Conservation (phyloP, 495 filamentous ascomycete species). For the Tuber aestivum region DNA sequence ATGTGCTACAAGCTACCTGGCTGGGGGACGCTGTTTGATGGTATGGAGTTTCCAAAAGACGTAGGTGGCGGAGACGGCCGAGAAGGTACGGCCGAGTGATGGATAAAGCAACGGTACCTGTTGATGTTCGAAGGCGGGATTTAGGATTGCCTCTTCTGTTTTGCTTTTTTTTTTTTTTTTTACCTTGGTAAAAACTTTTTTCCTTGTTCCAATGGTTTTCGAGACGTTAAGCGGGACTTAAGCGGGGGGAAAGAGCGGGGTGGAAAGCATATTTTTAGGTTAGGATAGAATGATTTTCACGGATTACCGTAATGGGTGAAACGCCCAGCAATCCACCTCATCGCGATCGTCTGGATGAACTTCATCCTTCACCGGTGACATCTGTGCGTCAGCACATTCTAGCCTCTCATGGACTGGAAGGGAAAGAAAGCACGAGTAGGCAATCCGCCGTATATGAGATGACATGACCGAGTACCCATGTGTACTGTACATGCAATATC, state of each 20-base stretch:
- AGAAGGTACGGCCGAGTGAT: neutral
- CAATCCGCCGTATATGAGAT: neutral
- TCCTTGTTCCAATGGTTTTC: neutral
- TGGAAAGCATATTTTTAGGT: neutral
- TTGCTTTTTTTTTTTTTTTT: neutral
- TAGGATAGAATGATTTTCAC: neutral
- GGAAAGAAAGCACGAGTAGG: neutral
- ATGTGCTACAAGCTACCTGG: constrained; percentile 5
- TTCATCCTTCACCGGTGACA: neutral
- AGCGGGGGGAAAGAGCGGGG: neutral
- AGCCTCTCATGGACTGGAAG: neutral
- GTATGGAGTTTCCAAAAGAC: constrained; percentile 9
- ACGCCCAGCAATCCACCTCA: neutral
- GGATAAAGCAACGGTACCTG: neutral
- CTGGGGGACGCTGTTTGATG: constrained; percentile 17
- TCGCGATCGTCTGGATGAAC: neutral
- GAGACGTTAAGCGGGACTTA: neutral
- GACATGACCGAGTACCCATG: neutral
- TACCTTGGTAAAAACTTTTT: neutral
- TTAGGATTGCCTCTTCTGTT: neutral
- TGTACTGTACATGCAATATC: neutral
- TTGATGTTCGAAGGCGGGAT: neutral
- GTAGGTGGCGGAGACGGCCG: constrained; percentile 11
- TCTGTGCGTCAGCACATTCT: neutral
- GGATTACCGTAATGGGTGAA: constrained; percentile 4